A percentile compares a stretch with the other conserved stretches of the same genome.
Evolutionary conservation across 768 basidiomycete genomes (phyloP).

Genomic region (Serendipita vermifera): DNA sequence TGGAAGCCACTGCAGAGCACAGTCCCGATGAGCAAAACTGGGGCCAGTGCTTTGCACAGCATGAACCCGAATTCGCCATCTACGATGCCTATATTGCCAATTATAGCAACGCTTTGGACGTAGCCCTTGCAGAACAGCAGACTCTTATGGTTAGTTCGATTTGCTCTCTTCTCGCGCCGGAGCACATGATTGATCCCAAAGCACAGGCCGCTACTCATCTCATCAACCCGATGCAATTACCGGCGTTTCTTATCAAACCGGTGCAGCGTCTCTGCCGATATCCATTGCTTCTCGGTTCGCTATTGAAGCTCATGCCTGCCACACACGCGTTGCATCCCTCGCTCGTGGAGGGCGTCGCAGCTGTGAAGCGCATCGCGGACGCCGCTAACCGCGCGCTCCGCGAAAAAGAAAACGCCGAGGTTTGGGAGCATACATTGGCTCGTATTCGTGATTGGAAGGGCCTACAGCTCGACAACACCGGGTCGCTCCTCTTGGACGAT

Average conservation of each 20-base stretch:
- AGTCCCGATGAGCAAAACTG: constrained; percentile 77
- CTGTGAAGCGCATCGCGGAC: constrained; percentile 86
- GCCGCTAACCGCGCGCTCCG: constrained; percentile 93
- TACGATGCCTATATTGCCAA: constrained; percentile 98
- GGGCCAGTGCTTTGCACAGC: constrained; percentile 71
- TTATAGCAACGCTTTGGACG: constrained; percentile 73
- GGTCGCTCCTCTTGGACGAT: constrained; percentile 86
- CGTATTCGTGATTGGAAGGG: constrained; percentile 99
- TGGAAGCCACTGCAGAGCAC: constrained; percentile 74
- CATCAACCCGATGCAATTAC: constrained; percentile 44
- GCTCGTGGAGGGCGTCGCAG: constrained; percentile 67
- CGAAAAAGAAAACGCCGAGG: constrained; percentile 79
- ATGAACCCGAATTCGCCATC: constrained; percentile 92
- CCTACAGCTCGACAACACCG: constrained; percentile 88
- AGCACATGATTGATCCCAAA: background rate
- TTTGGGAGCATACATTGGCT: constrained; percentile 66
- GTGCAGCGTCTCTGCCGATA: constrained; percentile 98
- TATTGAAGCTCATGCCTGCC: constrained; percentile 53
- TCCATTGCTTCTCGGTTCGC: constrained; percentile 78
- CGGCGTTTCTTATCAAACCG: constrained; percentile 96
- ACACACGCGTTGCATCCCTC: constrained; percentile 62
- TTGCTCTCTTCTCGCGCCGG: background rate
- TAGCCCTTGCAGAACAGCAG: constrained; percentile 76
- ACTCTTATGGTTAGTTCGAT: constrained; percentile 58
- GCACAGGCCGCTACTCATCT: background rate